Base-by-base conservation (phyloP, 768 basidiomycete genomes). In the Lentinula raphanica region DNA sequence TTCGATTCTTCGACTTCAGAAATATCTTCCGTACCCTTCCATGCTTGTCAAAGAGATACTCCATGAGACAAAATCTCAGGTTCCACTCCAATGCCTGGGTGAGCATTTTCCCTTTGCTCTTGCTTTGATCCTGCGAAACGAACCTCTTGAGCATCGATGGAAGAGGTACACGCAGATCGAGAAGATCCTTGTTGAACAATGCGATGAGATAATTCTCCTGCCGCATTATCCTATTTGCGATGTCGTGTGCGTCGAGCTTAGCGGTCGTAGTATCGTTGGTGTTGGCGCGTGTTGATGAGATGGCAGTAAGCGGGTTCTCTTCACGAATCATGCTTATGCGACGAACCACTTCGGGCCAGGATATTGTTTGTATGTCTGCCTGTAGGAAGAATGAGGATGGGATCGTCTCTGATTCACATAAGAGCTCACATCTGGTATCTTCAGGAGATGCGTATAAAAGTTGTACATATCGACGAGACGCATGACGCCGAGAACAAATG, bases 181-280 rank as follows among this genome's bases (percentile, higher is more conserved):
- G 78, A 4, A 98, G 72, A 62, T 97, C 94, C 69, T 98, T 98
- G 75, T 98, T 99, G 72, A 99, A 97, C 19, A 99, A 72, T 0
- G 97, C 94, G 59, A 98, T 97, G 51, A 99, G 81, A 68, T 98
- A 99, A 72, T 99, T 99, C 68, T 98, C 97, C 69, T 98, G 93
- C 31, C 97, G 84, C 85, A 99, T 83, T 65, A 99, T 98, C 53
- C 97, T 88, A 69, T 98, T 98, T 3, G 96, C 96, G 54, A 98
- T 86, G 71, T 98, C 96, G 68, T 99, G 97, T 2, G 96, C 97
- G 64, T 99, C 97, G 6, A 99, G 83, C 68, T 92, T 92, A 48
- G 93, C 91, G 1, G 84, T 87, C 9, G 86, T 79, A 3, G 87
- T 82, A 61, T 87, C 81, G 62, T 84, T 74, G 49, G 71, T 75